Evolutionary conservation across 1,139 yeast species (phyloP).

Genomic region (Kurtzmaniella quercitrusa): DNA sequence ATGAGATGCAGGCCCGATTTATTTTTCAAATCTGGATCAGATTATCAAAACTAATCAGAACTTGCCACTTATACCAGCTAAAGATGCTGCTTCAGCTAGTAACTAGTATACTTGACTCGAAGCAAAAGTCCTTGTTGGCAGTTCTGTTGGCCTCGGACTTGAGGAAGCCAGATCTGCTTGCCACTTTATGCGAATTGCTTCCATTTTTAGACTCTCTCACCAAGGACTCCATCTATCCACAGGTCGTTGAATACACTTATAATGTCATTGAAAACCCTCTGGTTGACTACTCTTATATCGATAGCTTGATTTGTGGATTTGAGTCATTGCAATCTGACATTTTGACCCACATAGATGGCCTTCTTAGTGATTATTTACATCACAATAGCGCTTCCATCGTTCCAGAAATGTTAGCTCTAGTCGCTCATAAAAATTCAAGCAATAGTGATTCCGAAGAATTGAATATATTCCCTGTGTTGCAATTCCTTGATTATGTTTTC

Average conservation of each 20-base stretch:
- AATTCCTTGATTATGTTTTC: slow-evolving; percentile 41
- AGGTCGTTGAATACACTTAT: slow-evolving; percentile 19
- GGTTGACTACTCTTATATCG: slow-evolving; percentile 13
- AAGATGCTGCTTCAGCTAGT: background rate
- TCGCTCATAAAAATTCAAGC: background rate
- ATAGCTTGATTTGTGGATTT: slow-evolving; percentile 16
- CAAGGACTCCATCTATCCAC: slow-evolving; percentile 16
- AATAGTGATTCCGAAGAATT: background rate
- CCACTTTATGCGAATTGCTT: slow-evolving; percentile 34
- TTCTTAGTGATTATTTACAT: slow-evolving; percentile 11
- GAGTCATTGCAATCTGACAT: slow-evolving; percentile 18
- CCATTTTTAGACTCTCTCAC: slow-evolving; percentile 22
- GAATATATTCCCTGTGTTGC: slow-evolving; percentile 9
- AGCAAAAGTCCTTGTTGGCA: slow-evolving; percentile 18
- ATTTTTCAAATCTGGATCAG: background rate
- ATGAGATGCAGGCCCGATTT: background rate
- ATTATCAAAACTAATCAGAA: too few species aligned
- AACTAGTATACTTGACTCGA: background rate
- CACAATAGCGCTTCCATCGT: background rate
- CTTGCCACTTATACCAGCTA: too few species aligned
- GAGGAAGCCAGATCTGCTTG: slow-evolving; percentile 16
- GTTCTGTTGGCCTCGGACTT: slow-evolving; percentile 18
- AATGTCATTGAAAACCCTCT: slow-evolving; percentile 7
- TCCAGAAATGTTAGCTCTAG: background rate
- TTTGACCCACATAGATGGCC: slow-evolving; percentile 11